Conservation (phyloP, 2,329 filamentous ascomycete species). For the Incumbomyces delicatus region DNA sequence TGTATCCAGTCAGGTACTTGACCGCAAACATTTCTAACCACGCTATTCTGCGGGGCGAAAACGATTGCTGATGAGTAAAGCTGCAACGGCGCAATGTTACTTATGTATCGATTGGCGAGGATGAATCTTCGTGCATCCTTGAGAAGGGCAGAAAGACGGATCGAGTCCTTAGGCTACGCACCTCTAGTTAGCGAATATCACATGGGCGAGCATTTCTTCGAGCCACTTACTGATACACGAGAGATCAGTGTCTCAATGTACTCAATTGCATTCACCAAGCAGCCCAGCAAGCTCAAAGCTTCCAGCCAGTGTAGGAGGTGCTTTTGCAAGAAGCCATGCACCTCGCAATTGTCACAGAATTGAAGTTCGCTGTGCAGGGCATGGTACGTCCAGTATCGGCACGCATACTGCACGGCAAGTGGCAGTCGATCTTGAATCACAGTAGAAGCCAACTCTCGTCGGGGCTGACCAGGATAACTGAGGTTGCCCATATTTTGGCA, state of each 20-base stretch:
- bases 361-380: neutral
- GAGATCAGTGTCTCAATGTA: slow-evolving; percentile 13
- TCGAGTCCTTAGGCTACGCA: slow-evolving; percentile 6
- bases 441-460: slow-evolving; percentile 1
- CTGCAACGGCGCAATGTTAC: slow-evolving; percentile 27
- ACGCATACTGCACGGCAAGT: slow-evolving; percentile 21
- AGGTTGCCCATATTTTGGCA: slow-evolving; percentile 10
- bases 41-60: slow-evolving; percentile 24
- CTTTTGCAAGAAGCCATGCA: slow-evolving; percentile 14
- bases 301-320: slow-evolving; percentile 24
- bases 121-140: slow-evolving; percentile 26
- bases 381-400: slow-evolving; percentile 24
- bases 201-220: neutral
- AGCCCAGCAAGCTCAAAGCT: slow-evolving; percentile 20
- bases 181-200: neutral
- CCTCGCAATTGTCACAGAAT: neutral
- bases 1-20: slow-evolving; percentile 11
- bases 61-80: slow-evolving; percentile 26
- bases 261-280: slow-evolving; percentile 13
- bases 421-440: slow-evolving; percentile 14
- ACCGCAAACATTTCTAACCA: slow-evolving; percentile 21
- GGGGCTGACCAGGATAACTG: slow-evolving; percentile 8
- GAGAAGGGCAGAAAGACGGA: slow-evolving; percentile 19
- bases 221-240: slow-evolving; percentile 9
- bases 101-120: slow-evolving; percentile 22